phyloP scores from a whole-genome alignment of 164 flowering plant genomes.

The Euptelea pleiosperma region DNA sequence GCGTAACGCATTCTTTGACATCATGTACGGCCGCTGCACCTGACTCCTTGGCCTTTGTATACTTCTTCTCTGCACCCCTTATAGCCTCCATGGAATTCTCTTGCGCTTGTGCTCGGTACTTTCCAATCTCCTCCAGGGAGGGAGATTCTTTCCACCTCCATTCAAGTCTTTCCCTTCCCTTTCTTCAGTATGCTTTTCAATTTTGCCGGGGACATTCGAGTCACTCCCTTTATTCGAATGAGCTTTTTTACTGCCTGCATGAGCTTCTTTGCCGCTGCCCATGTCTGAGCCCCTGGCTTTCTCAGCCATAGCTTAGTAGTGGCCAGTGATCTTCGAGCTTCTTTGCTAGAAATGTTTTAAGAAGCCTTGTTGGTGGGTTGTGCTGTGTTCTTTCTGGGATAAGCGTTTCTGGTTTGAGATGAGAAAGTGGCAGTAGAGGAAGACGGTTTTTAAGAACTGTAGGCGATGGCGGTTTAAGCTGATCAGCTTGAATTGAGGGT shows the following conservation, averaged over 20 bases:
- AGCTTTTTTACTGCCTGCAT: no score
- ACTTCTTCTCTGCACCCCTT: slow-evolving; percentile 45
- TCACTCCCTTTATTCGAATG: no score
- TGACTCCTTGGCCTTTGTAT: slow-evolving; percentile 26
- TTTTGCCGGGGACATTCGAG: no score
- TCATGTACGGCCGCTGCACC: slow-evolving; percentile 5
- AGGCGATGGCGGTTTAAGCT: no score
- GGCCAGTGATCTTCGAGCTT: slow-evolving; percentile 42
- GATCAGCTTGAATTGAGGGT: no score
- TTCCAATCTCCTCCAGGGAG: slow-evolving; percentile 38
- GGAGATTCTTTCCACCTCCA: slow-evolving; percentile 12
- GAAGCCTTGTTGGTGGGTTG: slow-evolving; percentile 32
- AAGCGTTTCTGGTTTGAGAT: no score
- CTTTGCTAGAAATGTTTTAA: slow-evolving; percentile 21
- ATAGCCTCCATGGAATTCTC: slow-evolving; percentile 21
- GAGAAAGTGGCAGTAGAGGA: no score
- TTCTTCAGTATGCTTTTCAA: no score
- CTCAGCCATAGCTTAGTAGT: slow-evolving; percentile 40
- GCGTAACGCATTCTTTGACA: slow-evolving; percentile 12
- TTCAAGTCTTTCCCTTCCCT: no score
- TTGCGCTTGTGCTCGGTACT: slow-evolving; percentile 13
- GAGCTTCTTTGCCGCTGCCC: no score
- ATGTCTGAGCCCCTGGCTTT: slow-evolving; percentile 8
- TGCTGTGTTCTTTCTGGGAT: no score
- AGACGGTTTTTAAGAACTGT: no score